Percentiles rank a stretch among this genome's conserved stretches.
phyloP scores from a whole-genome alignment of 1,284 basidiomycete species.

The Apiotrichum brassicae region DNA sequence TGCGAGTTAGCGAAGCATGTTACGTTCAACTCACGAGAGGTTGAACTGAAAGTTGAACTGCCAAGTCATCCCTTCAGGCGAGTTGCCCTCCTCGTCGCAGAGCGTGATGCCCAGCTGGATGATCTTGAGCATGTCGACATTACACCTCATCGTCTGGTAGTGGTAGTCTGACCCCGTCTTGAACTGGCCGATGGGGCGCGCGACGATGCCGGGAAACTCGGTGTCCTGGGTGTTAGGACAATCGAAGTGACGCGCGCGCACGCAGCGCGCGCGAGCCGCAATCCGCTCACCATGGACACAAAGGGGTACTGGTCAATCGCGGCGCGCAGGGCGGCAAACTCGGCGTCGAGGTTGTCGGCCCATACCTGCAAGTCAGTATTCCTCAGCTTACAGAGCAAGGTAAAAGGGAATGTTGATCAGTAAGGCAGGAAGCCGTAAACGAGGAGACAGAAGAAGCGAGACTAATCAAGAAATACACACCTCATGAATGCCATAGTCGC shows the following conservation, averaged over 20 bases:
- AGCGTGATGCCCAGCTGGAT: slow-evolving; percentile 96
- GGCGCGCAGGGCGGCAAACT: slow-evolving; percentile 81
- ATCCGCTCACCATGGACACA: slow-evolving; percentile 88
- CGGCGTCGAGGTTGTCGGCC: slow-evolving; percentile 84
- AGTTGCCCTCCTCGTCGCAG: slow-evolving; percentile 86
- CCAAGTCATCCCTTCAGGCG: slow-evolving; percentile 90
- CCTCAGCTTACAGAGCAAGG: neutral
- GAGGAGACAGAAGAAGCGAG: too few relatives aligned
- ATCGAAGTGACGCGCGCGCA: neutral
- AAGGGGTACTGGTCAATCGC: slow-evolving; percentile 86
- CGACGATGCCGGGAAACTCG: slow-evolving; percentile 97
- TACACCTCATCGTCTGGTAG: slow-evolving; percentile 98
- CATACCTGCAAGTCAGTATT: slow-evolving; percentile 57
- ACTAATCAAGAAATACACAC: too few relatives aligned
- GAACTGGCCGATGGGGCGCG: slow-evolving; percentile 91
- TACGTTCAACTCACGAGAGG: slow-evolving; percentile 57
- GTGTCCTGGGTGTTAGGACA: slow-evolving; percentile 63
- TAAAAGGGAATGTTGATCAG: too few relatives aligned
- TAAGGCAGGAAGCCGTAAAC: too few relatives aligned
- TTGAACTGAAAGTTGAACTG: slow-evolving; percentile 99
- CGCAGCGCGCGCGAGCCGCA: too few relatives aligned
- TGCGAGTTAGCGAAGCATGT: slow-evolving; percentile 35
- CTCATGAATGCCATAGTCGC: slow-evolving; percentile 40
- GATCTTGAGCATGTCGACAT: slow-evolving; percentile 95
- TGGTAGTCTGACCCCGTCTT: slow-evolving; percentile 97